phyloP scores from a whole-genome alignment of 1,284 basidiomycete genomes.

The Boletellus sp. region DNA sequence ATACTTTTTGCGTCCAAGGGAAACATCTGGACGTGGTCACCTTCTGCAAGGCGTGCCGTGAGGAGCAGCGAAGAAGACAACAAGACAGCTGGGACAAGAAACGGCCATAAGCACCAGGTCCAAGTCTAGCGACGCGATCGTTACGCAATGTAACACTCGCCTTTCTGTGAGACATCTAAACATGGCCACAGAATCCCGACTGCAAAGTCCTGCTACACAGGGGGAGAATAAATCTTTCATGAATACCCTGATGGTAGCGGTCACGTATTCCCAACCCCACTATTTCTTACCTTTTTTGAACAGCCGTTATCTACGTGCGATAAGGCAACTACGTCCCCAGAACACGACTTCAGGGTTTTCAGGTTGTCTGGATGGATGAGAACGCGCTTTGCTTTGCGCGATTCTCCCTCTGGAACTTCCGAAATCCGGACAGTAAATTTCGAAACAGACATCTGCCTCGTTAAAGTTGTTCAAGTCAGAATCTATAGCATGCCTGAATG shows the following conservation, averaged over 20 bases:
- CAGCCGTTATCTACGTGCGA: slow-evolving; percentile 36
- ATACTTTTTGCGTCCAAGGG: slow-evolving; percentile 42
- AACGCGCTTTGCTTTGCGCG: slow-evolving; percentile 60
- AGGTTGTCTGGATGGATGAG: slow-evolving; percentile 63
- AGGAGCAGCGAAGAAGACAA: slow-evolving; percentile 55
- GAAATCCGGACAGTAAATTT: slow-evolving; percentile 44
- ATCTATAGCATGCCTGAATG: slow-evolving; percentile 1
- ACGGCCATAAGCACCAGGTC: slow-evolving; percentile 11
- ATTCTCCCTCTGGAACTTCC: slow-evolving; percentile 37
- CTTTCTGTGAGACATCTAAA: slow-evolving; percentile 50
- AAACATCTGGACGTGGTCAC: slow-evolving; percentile 44
- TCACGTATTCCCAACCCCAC: slow-evolving; percentile 13
- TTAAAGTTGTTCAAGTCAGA: background rate
- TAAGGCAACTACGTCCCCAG: slow-evolving; percentile 69
- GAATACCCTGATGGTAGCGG: slow-evolving; percentile 3
- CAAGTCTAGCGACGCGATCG: slow-evolving; percentile 18
- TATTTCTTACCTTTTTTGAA: slow-evolving; percentile 35
- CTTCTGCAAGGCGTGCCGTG: slow-evolving; percentile 53
- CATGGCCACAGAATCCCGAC: slow-evolving; percentile 73
- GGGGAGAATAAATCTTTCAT: slow-evolving; percentile 17
- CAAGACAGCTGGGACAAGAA: slow-evolving; percentile 43
- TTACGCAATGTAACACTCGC: slow-evolving; percentile 38
- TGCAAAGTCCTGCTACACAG: slow-evolving; percentile 47
- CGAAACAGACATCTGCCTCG: slow-evolving; percentile 34
- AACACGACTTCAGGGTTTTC: slow-evolving; percentile 58